A percentile compares a stretch with the other conserved stretches of the same genome.
Conservation (phyloP, 495 filamentous ascomycete species). For the Tricharina praecox region DNA sequence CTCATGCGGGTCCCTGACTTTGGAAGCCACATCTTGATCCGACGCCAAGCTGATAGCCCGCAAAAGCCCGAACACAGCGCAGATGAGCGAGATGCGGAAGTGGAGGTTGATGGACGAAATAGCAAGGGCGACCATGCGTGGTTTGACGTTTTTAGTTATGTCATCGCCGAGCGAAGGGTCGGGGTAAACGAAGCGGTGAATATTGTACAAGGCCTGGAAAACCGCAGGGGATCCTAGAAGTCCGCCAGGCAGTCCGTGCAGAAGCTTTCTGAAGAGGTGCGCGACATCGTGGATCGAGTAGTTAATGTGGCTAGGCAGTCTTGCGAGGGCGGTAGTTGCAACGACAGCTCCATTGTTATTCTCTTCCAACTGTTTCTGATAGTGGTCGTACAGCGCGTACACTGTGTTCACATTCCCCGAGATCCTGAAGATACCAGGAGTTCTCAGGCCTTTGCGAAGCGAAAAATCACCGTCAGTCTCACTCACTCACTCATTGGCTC, state of each 20-base stretch:
- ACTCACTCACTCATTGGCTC: neutral
- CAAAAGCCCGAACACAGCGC: conserved; percentile 47
- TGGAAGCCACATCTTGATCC: conserved; percentile 16
- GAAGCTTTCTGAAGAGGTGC: conserved; percentile 51
- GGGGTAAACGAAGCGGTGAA: conserved; percentile 39
- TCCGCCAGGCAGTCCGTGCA: conserved; percentile 54
- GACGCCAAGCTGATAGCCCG: conserved; percentile 19
- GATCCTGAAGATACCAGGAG: conserved; percentile 47
- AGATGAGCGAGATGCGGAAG: conserved; percentile 45
- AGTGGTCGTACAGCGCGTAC: conserved; percentile 45
- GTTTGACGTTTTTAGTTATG: conserved; percentile 37
- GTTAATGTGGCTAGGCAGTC: conserved; percentile 38
- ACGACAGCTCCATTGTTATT: conserved; percentile 33
- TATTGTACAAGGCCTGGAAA: conserved; percentile 47
- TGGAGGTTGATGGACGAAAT: conserved; percentile 39
- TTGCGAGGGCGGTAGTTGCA: conserved; percentile 37
- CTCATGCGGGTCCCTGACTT: conserved; percentile 18
- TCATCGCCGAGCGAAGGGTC: conserved; percentile 34
- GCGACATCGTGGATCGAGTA: conserved; percentile 50
- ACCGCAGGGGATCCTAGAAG: conserved; percentile 51
- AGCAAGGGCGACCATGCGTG: conserved; percentile 47
- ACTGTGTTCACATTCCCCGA: conserved; percentile 39
- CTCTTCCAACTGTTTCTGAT: conserved; percentile 35
- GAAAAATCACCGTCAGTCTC: conserved; percentile 4
- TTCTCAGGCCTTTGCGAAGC: conserved; percentile 29